Conservation (phyloP, 345 rosid genomes). For the rapeseed (Brassica napus) region DNA sequence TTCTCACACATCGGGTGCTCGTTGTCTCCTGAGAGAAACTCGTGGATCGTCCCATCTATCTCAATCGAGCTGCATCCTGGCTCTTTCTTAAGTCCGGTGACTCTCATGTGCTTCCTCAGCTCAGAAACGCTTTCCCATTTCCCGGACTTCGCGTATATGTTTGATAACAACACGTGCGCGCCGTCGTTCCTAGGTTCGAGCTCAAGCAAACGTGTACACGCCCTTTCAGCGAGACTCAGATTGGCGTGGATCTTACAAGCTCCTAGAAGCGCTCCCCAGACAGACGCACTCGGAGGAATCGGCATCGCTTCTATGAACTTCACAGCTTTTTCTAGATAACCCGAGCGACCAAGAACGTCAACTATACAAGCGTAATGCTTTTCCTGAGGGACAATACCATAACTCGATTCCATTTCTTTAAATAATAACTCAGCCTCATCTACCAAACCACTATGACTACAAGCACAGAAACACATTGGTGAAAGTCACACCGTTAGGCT, state of each 20-base stretch:
- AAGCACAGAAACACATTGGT: conserved; percentile 66
- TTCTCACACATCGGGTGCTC: conserved; percentile 53
- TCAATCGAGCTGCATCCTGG: conserved; percentile 82
- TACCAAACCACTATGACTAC: conserved; percentile 73
- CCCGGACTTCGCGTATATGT: conserved; percentile 63
- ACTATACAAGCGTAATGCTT: conserved; percentile 77
- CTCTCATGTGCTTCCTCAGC: conserved; percentile 68
- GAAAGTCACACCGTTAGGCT: conserved; percentile 67
- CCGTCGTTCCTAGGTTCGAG: conserved; percentile 64
- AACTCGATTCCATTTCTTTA: conserved; percentile 49
- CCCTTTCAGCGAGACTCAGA: conserved; percentile 63
- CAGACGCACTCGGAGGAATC: conserved; percentile 51
- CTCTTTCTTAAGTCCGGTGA: conserved; percentile 61
- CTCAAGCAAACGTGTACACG: conserved; percentile 55
- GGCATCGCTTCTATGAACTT: conserved; percentile 65
- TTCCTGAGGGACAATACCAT: conserved; percentile 57
- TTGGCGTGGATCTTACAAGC: conserved; percentile 69
- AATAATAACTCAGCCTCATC: conserved; percentile 58
- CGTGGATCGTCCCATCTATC: conserved; percentile 58
- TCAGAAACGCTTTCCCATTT: conserved; percentile 60
- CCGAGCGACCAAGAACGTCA: conserved; percentile 73
- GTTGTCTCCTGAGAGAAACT: conserved; percentile 65
- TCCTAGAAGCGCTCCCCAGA: conserved; percentile 76
- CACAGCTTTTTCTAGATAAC: conserved; percentile 63
- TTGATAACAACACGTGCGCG: conserved; percentile 65